A percentile compares a stretch with the other conserved stretches of the same genome.
These are phyloP conservation scores for Lanmaoa rubissima DNA, from an alignment of 768 basidiomycete genomes.

Conservation along the genomic window DNA sequence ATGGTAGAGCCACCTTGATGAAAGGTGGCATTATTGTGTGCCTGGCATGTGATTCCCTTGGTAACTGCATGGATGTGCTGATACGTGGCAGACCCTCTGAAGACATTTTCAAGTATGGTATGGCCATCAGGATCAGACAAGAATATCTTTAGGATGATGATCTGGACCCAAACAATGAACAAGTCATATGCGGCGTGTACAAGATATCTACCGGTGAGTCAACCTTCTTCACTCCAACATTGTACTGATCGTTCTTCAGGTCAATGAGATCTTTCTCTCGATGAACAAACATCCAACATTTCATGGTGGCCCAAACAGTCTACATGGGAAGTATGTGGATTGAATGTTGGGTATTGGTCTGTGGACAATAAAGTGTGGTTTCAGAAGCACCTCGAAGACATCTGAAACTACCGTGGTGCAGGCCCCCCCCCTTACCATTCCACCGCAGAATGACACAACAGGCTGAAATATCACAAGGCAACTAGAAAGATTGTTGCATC, in stretches of 20 bases:
- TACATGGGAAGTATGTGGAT: not conserved
- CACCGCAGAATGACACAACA: too few relatives aligned
- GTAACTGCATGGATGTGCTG: not conserved
- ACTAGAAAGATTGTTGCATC: too few relatives aligned
- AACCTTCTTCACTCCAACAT: not conserved
- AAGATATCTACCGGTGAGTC: conserved; percentile 1
- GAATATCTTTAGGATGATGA: conserved; percentile 4
- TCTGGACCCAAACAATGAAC: not conserved
- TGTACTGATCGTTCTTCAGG: not conserved
- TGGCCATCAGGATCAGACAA: not conserved
- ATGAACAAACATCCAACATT: not conserved
- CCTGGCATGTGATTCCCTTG: not conserved
- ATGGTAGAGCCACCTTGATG: conserved; percentile 1
- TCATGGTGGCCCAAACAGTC: conserved; percentile 1
- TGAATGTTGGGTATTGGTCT: conserved; percentile 1
- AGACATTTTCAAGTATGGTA: not conserved
- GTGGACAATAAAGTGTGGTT: not conserved
- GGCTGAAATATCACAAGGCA: too few relatives aligned
- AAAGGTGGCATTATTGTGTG: conserved; percentile 2
- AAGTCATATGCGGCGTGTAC: conserved; percentile 1
- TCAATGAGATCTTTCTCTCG: not conserved
- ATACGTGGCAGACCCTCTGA: not conserved
- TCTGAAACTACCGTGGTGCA: too few relatives aligned
- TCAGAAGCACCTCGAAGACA: not conserved
- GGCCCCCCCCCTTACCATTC: too few relatives aligned